These are phyloP conservation scores for Grigorovia jiainica DNA, from an alignment of 805 yeast genomes.

Conservation along the genomic window DNA sequence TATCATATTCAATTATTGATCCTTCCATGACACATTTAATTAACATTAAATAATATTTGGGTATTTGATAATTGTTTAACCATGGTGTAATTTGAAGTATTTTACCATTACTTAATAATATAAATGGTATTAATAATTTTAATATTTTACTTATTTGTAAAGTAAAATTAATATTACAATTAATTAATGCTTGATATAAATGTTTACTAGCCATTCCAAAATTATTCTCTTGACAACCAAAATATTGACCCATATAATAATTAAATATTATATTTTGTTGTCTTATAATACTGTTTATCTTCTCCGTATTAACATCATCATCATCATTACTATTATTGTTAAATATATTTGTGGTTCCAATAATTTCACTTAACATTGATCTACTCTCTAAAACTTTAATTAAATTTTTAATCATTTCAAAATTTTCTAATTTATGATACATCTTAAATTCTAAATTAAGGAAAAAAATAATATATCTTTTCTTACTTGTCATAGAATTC, in stretches of 20 bases:
- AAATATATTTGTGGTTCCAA: not conserved
- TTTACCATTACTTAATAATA: conserved; percentile 23
- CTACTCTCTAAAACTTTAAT: conserved; percentile 45
- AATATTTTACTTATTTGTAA: conserved; percentile 34
- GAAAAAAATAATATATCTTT: conserved; percentile 59
- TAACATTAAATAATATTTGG: conserved; percentile 39
- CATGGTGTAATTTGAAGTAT: conserved; percentile 15
- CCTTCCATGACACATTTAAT: conserved; percentile 45
- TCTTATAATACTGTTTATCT: conserved; percentile 11
- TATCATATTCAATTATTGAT: conserved; percentile 43
- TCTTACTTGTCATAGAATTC: conserved; percentile 39
- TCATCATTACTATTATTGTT: not conserved
- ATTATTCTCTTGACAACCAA: conserved; percentile 52
- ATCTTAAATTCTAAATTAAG: conserved; percentile 59
- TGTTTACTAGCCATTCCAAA: conserved; percentile 41
- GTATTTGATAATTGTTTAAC: conserved; percentile 37
- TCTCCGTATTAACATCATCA: not conserved
- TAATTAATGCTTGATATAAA: conserved; percentile 38
- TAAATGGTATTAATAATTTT: conserved; percentile 54
- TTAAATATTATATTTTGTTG: conserved; percentile 51
- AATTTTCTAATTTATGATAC: conserved; percentile 56
- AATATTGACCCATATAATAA: conserved; percentile 60
- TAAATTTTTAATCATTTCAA: conserved; percentile 65
- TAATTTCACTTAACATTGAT: not conserved
- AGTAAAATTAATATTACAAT: conserved; percentile 9